Conservation (phyloP, 2,329 filamentous ascomycete genomes). For the Aaosphaeria pasadenensis region DNA sequence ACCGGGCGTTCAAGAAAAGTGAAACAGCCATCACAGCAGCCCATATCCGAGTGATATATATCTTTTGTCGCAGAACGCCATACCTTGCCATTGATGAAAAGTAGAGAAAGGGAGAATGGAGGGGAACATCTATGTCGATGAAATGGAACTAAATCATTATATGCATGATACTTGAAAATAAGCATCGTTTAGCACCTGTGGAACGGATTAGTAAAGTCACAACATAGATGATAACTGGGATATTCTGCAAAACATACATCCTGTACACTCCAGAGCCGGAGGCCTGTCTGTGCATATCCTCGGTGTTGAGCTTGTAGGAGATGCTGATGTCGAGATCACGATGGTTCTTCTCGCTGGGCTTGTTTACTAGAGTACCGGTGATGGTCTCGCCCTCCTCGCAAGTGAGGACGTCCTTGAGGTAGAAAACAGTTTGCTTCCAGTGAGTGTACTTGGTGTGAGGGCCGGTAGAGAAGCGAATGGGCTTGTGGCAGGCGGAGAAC, state of each 20-base stretch:
- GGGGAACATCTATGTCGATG: too few relatives aligned
- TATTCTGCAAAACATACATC: constrained; percentile 43
- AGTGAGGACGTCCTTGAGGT: constrained; percentile 88
- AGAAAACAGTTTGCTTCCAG: constrained; percentile 99
- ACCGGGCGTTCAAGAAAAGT: too few relatives aligned
- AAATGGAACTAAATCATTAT: too few relatives aligned
- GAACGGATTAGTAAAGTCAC: too few relatives aligned
- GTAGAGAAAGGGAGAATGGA: too few relatives aligned
- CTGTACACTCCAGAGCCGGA: constrained; percentile 77
- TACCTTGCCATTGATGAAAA: too few relatives aligned
- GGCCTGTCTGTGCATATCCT: constrained; percentile 66
- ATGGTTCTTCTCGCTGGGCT: constrained; percentile 90
- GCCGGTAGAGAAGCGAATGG: constrained; percentile 92
- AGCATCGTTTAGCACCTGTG: too few relatives aligned
- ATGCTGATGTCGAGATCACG: constrained; percentile 92
- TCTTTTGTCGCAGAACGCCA: too few relatives aligned
- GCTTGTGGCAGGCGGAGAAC: constrained; percentile 97
- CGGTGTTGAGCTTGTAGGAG: constrained; percentile 74
- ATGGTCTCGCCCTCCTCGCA: constrained; percentile 85
- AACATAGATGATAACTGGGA: too few relatives aligned
- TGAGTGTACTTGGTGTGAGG: constrained; percentile 99
- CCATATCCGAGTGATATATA: too few relatives aligned
- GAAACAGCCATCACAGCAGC: too few relatives aligned
- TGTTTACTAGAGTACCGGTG: constrained; percentile 70
- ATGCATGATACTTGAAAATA: too few relatives aligned